phyloP scores from a whole-genome alignment of 345 rosid species.

The Populus simonii region DNA sequence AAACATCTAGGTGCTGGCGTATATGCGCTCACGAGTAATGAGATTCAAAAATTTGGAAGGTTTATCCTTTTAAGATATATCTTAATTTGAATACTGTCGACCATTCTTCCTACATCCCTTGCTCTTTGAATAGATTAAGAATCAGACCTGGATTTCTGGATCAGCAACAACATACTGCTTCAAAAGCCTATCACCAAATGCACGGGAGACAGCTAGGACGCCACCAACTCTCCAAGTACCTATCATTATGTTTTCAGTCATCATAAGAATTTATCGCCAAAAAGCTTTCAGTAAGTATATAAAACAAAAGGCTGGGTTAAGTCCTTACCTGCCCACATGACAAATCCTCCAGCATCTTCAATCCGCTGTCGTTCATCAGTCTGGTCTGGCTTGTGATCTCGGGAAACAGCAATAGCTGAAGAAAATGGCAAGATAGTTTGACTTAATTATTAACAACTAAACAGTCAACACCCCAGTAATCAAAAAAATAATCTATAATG shows the following conservation, averaged over 20 bases:
- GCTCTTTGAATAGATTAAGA: conserved; percentile 5
- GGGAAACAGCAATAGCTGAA: conserved; percentile 92
- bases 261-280: not conserved
- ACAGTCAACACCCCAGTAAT: not conserved
- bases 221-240: conserved; percentile 99
- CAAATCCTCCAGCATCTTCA: conserved; percentile 99
- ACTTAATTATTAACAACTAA: not conserved
- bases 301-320: not conserved
- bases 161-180: conserved; percentile 99
- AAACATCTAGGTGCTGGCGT: not conserved
- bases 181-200: conserved; percentile 94
- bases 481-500: not conserved
- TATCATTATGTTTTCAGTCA: conserved; percentile 22
- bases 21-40: not conserved
- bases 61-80: not conserved
- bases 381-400: conserved; percentile 99
- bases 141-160: conserved; percentile 87
- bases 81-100: not conserved
- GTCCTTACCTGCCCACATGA: conserved; percentile 95
- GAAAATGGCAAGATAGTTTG: conserved; percentile 4
- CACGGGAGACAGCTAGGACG: conserved; percentile 99
- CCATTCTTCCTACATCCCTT: not conserved
- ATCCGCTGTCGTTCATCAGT: conserved; percentile 95
- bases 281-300: not conserved
- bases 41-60: not conserved